phyloP scores from a whole-genome alignment of 179 eudicot species.

The Silene coronaria region DNA sequence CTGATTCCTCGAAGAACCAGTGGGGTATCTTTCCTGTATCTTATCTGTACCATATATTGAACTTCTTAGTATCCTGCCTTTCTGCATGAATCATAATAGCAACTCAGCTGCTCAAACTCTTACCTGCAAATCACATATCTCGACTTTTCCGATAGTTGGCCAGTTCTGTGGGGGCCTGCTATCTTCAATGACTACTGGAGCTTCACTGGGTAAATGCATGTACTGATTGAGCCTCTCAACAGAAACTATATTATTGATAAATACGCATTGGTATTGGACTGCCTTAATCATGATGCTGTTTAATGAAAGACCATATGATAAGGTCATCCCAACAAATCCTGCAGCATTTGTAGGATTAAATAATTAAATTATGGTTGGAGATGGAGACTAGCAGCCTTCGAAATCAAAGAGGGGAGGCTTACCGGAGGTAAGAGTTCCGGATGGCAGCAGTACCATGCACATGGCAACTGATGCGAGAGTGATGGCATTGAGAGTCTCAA shows the following conservation, averaged over 20 bases:
- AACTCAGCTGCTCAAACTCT: background rate
- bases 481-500: conserved; percentile 55
- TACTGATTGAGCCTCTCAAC: conserved; percentile 73
- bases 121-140: conserved; percentile 66
- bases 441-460: conserved; percentile 71
- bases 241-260: conserved; percentile 58
- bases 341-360: conserved; percentile 23
- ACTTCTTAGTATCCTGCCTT: background rate
- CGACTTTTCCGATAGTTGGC: conserved; percentile 61
- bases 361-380: background rate
- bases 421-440: conserved; percentile 72
- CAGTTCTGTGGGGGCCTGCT: conserved; percentile 51
- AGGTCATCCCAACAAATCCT: conserved; percentile 73
- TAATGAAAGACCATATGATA: conserved; percentile 68
- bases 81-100: background rate
- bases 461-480: conserved; percentile 58
- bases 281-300: conserved; percentile 53
- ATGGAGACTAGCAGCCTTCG: background rate
- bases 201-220: conserved; percentile 69
- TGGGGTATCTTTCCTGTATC: conserved; percentile 60
- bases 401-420: conserved; percentile 2
- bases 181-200: conserved; percentile 57
- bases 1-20: conserved; percentile 64
- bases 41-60: conserved; percentile 36
- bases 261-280: conserved; percentile 52